These are phyloP conservation scores for Amaranthus hypochondriacus DNA, from an alignment of 148 eudicot species.

Conservation along the genomic window DNA sequence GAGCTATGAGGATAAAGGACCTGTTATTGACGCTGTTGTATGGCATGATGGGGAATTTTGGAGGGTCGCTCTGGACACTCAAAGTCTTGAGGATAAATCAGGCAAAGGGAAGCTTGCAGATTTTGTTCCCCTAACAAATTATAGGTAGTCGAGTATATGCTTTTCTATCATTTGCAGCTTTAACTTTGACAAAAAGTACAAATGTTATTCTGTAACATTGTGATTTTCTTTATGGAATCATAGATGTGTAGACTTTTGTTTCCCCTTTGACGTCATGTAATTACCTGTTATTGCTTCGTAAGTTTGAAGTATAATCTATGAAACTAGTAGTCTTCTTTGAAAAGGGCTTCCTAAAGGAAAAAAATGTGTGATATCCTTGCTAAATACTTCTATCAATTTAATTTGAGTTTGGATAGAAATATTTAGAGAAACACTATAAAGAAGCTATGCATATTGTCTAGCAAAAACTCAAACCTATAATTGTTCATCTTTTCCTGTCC, in stretches of 20 bases:
- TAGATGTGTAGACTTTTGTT: no score
- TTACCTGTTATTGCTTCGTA: no score
- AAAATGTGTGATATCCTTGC: background rate
- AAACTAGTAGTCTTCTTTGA: no score
- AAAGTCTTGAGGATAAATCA: constrained; percentile 84
- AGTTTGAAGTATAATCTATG: no score
- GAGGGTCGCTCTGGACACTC: constrained; percentile 97
- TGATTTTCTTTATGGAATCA: background rate
- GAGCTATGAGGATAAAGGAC: constrained; percentile 97
- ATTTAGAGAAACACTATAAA: background rate
- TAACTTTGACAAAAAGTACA: background rate
- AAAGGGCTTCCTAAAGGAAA: background rate
- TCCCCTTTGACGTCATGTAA: no score
- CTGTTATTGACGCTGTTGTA: constrained; percentile 94
- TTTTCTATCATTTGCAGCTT: background rate
- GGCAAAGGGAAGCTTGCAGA: constrained; percentile 75
- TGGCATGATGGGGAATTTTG: constrained; percentile 98
- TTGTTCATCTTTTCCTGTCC: background rate
- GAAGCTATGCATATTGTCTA: background rate
- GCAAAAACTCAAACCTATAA: background rate
- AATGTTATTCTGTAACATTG: background rate
- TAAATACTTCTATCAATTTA: background rate
- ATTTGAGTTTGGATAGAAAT: background rate
- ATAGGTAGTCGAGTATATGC: constrained; percentile 41
- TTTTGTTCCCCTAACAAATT: constrained; percentile 84